A percentile compares a stretch with the other conserved stretches of the same genome.
These are phyloP conservation scores for Coniochaeta sp. DNA, from an alignment of 2,329 filamentous ascomycete species.

Conservation along the genomic window DNA sequence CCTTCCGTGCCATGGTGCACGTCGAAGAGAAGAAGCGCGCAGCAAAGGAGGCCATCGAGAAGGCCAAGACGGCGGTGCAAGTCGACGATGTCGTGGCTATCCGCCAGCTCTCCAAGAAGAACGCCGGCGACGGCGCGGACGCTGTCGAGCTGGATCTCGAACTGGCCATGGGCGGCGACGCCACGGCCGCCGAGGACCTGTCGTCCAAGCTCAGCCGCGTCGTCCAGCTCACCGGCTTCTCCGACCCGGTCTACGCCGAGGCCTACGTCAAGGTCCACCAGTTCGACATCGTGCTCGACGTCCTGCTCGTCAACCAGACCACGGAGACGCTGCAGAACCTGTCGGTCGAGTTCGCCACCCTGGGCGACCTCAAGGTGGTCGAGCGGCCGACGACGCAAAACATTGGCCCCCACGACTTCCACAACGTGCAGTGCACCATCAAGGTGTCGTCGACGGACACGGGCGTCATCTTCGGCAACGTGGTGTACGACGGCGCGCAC, in stretches of 20 bases:
- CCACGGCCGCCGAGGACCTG: constrained; percentile 68
- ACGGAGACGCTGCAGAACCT: constrained; percentile 94
- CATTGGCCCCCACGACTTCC: constrained; percentile 88
- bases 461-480: constrained; percentile 97
- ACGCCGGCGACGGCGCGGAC: constrained; percentile 70
- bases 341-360: constrained; percentile 95
- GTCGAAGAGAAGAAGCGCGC: constrained; percentile 96
- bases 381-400: constrained; percentile 96
- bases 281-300: constrained; percentile 96
- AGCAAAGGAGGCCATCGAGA: constrained; percentile 88
- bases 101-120: constrained; percentile 89
- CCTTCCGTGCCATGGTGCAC: constrained; percentile 94
- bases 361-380: constrained; percentile 95
- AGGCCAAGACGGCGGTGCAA: constrained; percentile 88
- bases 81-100: constrained; percentile 94
- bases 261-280: constrained; percentile 98
- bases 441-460: constrained; percentile 98
- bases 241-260: constrained; percentile 96
- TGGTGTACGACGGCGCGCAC: constrained; percentile 91
- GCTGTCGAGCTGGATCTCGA: constrained; percentile 87
- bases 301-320: constrained; percentile 94
- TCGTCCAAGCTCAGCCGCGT: constrained; percentile 92
- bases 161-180: constrained; percentile 87
- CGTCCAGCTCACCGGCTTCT: constrained; percentile 96
- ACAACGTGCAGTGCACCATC: constrained; percentile 97